phyloP scores from a whole-genome alignment of 257 asterid species.

The Rubia yunnanensis region DNA sequence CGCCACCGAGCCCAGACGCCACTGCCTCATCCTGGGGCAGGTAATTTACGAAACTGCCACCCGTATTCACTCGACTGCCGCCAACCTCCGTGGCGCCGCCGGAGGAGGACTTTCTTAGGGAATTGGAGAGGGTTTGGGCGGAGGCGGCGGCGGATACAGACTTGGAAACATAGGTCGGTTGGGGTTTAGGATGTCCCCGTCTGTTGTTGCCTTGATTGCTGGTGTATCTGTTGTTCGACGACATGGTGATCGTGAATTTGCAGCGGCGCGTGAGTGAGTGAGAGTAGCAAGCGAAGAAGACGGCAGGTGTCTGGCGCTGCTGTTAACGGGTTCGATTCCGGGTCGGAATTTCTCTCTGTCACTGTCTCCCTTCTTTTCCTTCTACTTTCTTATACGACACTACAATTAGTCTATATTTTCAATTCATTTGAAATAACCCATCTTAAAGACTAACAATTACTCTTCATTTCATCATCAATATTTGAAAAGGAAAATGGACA shows the following conservation, averaged over 20 bases:
- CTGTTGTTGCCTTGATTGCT: slow-evolving; percentile 21
- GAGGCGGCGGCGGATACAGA: slow-evolving; percentile 29
- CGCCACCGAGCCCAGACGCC: slow-evolving; percentile 72
- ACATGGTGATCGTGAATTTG: slow-evolving; percentile 2
- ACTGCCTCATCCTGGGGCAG: slow-evolving; percentile 98
- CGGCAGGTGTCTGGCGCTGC: neutral
- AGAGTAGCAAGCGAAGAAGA: neutral
- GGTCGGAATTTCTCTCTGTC: neutral
- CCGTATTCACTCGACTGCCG: slow-evolving; percentile 34
- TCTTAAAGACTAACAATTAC: too few relatives aligned
- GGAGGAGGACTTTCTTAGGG: slow-evolving; percentile 20
- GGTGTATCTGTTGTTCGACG: slow-evolving; percentile 57
- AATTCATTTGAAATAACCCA: too few relatives aligned
- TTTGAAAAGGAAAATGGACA: too few relatives aligned
- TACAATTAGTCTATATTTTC: too few relatives aligned
- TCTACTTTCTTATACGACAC: too few relatives aligned
- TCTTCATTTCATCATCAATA: too few relatives aligned
- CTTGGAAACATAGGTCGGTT: slow-evolving; percentile 42
- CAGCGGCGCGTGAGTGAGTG: neutral
- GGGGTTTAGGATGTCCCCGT: slow-evolving; percentile 34
- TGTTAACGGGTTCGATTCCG: neutral
- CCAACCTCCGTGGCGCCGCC: slow-evolving; percentile 19
- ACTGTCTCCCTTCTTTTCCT: neutral
- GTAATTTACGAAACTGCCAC: slow-evolving; percentile 65
- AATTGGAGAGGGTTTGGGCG: slow-evolving; percentile 50